phyloP scores from a whole-genome alignment of 2,329 filamentous ascomycete species.

The Sphaceloma murrayae region DNA sequence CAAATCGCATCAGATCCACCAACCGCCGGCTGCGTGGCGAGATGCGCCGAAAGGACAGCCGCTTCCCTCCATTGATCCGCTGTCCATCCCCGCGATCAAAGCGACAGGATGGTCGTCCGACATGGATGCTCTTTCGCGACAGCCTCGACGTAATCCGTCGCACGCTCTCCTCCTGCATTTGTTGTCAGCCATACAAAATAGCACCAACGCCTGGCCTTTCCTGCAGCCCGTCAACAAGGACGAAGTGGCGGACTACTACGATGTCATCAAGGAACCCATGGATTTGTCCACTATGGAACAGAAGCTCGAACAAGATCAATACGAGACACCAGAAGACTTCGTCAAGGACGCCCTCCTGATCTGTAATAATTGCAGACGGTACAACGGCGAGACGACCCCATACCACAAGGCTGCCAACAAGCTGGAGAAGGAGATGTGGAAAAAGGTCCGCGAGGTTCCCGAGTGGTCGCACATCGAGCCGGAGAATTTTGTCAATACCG shows the following conservation, averaged over 20 bases:
- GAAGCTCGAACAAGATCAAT: constrained; percentile 88
- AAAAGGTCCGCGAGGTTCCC: constrained; percentile 79
- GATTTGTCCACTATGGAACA: constrained; percentile 91
- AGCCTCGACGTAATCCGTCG: constrained; percentile 90
- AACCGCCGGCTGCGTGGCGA: constrained; percentile 77
- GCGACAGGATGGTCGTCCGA: constrained; percentile 91
- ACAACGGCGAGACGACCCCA: constrained; percentile 90
- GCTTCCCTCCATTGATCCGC: constrained; percentile 66
- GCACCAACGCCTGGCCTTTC: constrained; percentile 90
- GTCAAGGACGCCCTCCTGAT: constrained; percentile 79
- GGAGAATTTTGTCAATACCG: constrained; percentile 24
- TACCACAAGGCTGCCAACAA: constrained; percentile 95
- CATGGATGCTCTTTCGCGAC: constrained; percentile 93
- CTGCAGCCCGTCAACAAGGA: constrained; percentile 86
- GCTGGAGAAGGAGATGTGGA: constrained; percentile 91
- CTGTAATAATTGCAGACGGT: constrained; percentile 89
- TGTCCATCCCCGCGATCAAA: constrained; percentile 77
- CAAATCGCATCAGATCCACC: constrained; percentile 77
- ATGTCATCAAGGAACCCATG: constrained; percentile 97
- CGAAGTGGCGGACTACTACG: constrained; percentile 97
- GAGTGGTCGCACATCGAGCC: constrained; percentile 57
- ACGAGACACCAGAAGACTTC: constrained; percentile 85
- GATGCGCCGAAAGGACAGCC: constrained; percentile 42
- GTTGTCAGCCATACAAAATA: constrained; percentile 91
- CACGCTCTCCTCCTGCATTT: constrained; percentile 90